Percentiles rank a stretch among this genome's conserved stretches.
These are phyloP conservation scores for Fusarium bactridioides DNA, from an alignment of 2,329 filamentous ascomycete species.

Conservation along the genomic window DNA sequence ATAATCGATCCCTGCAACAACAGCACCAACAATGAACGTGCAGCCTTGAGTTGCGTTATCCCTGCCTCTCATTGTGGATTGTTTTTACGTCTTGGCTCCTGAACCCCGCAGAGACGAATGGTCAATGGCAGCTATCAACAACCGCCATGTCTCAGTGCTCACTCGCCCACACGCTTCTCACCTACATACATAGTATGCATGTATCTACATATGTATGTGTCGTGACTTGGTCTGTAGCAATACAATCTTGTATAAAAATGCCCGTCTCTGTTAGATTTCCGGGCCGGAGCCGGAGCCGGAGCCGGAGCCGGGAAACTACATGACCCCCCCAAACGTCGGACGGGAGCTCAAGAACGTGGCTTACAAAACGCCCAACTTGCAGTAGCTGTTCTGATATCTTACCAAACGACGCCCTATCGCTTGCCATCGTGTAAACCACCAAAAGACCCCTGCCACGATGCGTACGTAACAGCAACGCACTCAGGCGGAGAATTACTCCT, in stretches of 20 bases:
- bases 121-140: slow-evolving; percentile 22
- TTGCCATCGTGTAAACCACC: slow-evolving; percentile 10
- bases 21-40: not conserved
- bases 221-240: not conserved
- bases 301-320: slow-evolving; percentile 8
- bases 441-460: slow-evolving; percentile 2
- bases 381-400: not conserved
- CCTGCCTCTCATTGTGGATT: slow-evolving; percentile 1
- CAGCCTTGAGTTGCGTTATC: not conserved
- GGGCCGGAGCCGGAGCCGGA: not conserved
- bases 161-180: not conserved
- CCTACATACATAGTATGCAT: not conserved
- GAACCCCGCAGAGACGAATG: slow-evolving; percentile 16
- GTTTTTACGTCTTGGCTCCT: slow-evolving; percentile 4
- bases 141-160: not conserved
- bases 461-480: slow-evolving; percentile 31
- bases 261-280: slow-evolving; percentile 2
- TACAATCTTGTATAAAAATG: not conserved
- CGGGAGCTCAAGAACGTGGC: not conserved
- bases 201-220: not conserved
- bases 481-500: slow-evolving; percentile 17
- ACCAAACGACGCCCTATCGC: slow-evolving; percentile 11
- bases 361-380: not conserved
- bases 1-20: not conserved
- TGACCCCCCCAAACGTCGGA: not conserved